Evolutionary conservation across 202 grass and related monocot genomes (phyloP).

Genomic region (Digitaria exilis): DNA sequence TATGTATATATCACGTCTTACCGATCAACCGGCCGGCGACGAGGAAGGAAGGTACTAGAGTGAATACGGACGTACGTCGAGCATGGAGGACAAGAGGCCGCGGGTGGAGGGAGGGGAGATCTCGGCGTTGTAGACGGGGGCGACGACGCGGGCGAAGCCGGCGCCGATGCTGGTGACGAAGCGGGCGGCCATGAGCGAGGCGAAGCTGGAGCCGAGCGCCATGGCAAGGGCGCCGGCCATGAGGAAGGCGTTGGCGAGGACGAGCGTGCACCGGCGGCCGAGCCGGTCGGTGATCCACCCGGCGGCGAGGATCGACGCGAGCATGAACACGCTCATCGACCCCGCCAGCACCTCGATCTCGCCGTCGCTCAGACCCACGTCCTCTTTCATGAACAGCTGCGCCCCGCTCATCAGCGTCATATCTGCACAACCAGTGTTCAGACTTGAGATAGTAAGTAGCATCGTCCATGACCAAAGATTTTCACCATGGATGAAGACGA

Average conservation of each 20-base stretch:
- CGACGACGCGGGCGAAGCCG: conserved; percentile 39
- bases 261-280: conserved; percentile 52
- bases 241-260: conserved; percentile 53
- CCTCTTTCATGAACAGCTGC: conserved; percentile 58
- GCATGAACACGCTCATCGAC: conserved; percentile 56
- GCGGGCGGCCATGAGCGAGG: conserved; percentile 53
- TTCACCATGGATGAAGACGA: no score
- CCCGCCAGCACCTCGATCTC: conserved; percentile 66
- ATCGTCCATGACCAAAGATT: no score
- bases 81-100: conserved; percentile 39
- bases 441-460: no score
- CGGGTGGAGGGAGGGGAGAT: conserved; percentile 43
- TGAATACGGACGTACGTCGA: background rate
- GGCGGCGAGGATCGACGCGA: conserved; percentile 45
- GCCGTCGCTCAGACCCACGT: conserved; percentile 41
- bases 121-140: conserved; percentile 50
- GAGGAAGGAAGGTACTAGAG: no score
- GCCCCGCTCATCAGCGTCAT: conserved; percentile 62
- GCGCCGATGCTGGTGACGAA: conserved; percentile 56
- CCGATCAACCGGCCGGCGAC: no score
- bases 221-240: conserved; percentile 40
- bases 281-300: conserved; percentile 49
- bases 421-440: conserved; percentile 38
- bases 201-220: conserved; percentile 27
- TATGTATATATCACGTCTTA: no score